phyloP scores from a whole-genome alignment of 257 asterid genomes.

The Euphrasia confusa region DNA sequence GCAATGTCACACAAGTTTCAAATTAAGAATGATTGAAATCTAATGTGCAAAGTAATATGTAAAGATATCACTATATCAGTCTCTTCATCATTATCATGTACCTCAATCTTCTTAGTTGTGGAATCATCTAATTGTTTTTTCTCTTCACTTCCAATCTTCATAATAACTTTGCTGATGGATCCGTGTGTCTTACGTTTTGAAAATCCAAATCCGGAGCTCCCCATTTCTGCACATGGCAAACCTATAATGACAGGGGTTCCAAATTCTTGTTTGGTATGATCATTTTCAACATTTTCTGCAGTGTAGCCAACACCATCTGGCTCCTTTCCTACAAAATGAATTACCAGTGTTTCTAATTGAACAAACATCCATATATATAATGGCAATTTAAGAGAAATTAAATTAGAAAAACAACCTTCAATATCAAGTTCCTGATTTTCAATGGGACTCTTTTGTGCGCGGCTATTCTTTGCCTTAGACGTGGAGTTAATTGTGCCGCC shows the following conservation, averaged over 20 bases:
- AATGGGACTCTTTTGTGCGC: slow-evolving; percentile 26
- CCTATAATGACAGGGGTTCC: slow-evolving; percentile 39
- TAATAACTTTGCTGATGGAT: slow-evolving; percentile 24
- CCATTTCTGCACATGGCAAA: slow-evolving; percentile 47
- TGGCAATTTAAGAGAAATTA: slow-evolving; percentile 9
- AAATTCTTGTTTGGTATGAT: slow-evolving; percentile 25
- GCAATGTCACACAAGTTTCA: background rate
- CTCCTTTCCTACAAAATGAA: slow-evolving; percentile 40
- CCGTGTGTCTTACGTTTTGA: slow-evolving; percentile 24
- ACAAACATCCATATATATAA: background rate
- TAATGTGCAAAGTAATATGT: slow-evolving; percentile 15
- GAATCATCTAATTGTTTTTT: slow-evolving; percentile 17
- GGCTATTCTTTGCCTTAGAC: slow-evolving; percentile 26
- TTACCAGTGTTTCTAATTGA: slow-evolving; percentile 23
- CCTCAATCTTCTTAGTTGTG: slow-evolving; percentile 33
- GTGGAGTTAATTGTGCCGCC: background rate
- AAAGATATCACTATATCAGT: slow-evolving; percentile 11
- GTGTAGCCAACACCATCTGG: slow-evolving; percentile 29
- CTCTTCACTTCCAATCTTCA: slow-evolving; percentile 28
- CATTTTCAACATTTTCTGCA: slow-evolving; percentile 36
- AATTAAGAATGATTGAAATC: slow-evolving; percentile 1
- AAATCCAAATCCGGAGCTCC: slow-evolving; percentile 33
- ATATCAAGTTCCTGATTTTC: slow-evolving; percentile 23
- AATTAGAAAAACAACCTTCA: slow-evolving; percentile 21
- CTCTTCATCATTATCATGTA: slow-evolving; percentile 36